phyloP scores from a whole-genome alignment of 352 stramenopile species.

The Phytopythium chamaehyphon region DNA sequence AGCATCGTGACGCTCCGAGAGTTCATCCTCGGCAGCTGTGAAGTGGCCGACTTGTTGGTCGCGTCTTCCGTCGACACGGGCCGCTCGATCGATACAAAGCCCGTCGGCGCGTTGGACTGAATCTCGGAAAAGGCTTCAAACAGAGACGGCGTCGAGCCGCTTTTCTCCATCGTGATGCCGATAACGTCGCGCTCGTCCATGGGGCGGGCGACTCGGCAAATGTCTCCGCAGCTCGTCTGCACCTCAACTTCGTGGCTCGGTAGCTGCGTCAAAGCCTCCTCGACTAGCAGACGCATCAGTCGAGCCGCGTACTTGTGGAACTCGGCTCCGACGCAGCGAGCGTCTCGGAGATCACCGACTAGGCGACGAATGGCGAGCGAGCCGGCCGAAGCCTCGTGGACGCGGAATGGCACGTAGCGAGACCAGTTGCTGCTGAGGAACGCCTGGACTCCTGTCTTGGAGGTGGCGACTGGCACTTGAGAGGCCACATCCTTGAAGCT shows the following conservation, averaged over 20 bases:
- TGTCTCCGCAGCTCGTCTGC: constrained; percentile 18
- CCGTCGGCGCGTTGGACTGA: constrained; percentile 16
- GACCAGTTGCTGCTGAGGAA: background rate
- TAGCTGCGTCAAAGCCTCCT: constrained; percentile 30
- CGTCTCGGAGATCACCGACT: constrained; percentile 16
- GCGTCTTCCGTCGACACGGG: constrained; percentile 10
- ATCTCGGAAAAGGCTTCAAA: constrained; percentile 20
- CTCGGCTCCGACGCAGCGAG: constrained; percentile 6
- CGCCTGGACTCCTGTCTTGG: background rate
- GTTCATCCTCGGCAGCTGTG: constrained; percentile 24
- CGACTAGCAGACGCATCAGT: constrained; percentile 29
- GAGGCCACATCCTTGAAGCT: too few species aligned
- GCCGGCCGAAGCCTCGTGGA: constrained; percentile 20
- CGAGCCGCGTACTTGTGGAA: constrained; percentile 27
- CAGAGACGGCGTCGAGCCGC: constrained; percentile 13
- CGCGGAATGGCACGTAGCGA: constrained; percentile 12
- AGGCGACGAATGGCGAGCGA: constrained; percentile 24
- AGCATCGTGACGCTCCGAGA: constrained; percentile 29
- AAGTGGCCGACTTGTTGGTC: constrained; percentile 13
- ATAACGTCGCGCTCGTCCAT: constrained; percentile 23
- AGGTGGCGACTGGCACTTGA: background rate
- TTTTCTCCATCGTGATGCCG: constrained; percentile 22
- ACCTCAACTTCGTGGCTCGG: constrained; percentile 16
- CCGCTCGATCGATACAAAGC: constrained; percentile 15
- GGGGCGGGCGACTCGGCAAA: constrained; percentile 13